A percentile compares a stretch with the other conserved stretches of the same genome.
These are phyloP conservation scores for Lasiodiplodia citricola DNA, from an alignment of 2,329 filamentous ascomycete genomes.

Conservation along the genomic window DNA sequence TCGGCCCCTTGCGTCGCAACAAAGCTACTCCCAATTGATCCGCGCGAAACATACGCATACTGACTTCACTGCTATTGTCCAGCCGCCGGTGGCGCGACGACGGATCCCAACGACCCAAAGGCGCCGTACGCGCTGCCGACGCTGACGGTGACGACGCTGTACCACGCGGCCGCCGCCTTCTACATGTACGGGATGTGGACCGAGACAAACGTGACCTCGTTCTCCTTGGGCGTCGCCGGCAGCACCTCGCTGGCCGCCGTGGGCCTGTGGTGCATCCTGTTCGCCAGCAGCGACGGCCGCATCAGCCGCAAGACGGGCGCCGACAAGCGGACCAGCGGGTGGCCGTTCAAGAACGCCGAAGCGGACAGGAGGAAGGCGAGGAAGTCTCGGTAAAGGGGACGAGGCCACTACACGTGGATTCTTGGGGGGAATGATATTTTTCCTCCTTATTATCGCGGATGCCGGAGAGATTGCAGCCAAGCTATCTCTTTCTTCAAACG, in stretches of 20 bases:
- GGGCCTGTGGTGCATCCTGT: conserved; percentile 69
- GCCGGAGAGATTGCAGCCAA: neutral
- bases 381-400: conserved; percentile 11
- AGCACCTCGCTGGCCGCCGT: conserved; percentile 64
- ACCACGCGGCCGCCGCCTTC: conserved; percentile 65
- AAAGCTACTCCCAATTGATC: neutral
- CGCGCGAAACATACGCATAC: neutral
- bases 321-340: conserved; percentile 70
- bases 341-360: conserved; percentile 67
- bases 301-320: conserved; percentile 68
- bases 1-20: neutral
- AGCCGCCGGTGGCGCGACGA: conserved; percentile 39
- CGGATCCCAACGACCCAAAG: conserved; percentile 43
- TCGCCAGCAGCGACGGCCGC: conserved; percentile 60
- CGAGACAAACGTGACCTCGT: conserved; percentile 60
- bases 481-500: neutral
- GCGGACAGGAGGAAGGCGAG: conserved; percentile 57
- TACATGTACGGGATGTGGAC: conserved; percentile 73
- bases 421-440: neutral
- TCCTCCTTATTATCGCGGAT: neutral
- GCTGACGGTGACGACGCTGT: conserved; percentile 68
- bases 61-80: neutral
- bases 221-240: conserved; percentile 64
- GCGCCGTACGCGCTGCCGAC: conserved; percentile 64
- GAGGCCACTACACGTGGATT: neutral